These are phyloP conservation scores for Chlamydomonas urium DNA, from an alignment of 139 green algal species.

Conservation along the genomic window DNA sequence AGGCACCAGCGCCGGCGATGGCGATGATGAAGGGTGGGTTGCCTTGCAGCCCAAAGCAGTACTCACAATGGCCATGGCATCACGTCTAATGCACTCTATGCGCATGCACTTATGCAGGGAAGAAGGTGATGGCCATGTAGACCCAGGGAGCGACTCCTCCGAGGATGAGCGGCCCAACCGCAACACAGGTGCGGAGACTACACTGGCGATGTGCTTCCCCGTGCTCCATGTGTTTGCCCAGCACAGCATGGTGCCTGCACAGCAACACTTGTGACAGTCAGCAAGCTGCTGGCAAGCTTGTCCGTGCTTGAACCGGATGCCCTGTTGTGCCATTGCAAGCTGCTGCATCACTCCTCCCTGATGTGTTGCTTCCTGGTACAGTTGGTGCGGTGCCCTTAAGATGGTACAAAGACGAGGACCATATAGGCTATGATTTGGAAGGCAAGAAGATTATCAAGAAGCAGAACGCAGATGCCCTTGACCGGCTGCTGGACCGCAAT, in stretches of 20 bases:
- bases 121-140: conserved; percentile 21
- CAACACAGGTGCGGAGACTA: conserved; percentile 71
- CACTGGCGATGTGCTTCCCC: neutral
- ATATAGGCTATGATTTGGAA: conserved; percentile 91
- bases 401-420: conserved; percentile 95
- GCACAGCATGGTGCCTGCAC: neutral
- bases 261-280: no score
- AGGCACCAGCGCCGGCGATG: conserved; percentile 17
- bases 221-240: neutral
- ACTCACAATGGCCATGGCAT: neutral
- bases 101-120: neutral
- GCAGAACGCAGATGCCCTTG: conserved; percentile 65
- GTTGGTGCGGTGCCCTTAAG: conserved; percentile 85
- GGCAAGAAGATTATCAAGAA: conserved; percentile 62
- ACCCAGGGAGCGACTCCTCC: conserved; percentile 81
- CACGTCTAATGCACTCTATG: neutral
- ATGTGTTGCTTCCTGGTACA: no score
- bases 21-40: no score
- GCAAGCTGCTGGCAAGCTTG: no score
- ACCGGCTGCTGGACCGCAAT: conserved; percentile 64
- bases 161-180: conserved; percentile 85
- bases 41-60: no score
- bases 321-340: no score
- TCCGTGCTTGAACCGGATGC: no score
- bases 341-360: no score